phyloP scores from a whole-genome alignment of 208 protist species.

The Trypanosoma cruzi region DNA sequence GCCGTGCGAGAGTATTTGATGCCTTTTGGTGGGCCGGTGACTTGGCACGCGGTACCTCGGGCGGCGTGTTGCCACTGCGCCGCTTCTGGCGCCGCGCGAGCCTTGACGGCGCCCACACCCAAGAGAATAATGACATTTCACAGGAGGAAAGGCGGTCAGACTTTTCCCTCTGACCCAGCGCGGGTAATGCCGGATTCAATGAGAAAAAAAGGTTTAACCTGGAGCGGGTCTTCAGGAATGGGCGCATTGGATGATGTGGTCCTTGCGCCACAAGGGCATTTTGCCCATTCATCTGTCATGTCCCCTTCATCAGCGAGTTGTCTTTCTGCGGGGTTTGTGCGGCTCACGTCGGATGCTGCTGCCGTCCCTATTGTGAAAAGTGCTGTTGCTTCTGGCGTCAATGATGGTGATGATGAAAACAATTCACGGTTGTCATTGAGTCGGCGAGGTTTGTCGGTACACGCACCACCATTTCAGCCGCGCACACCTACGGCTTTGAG shows the following conservation, averaged over 20 bases:
- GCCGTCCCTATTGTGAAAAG: not conserved
- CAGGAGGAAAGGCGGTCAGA: not conserved
- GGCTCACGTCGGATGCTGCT: not conserved
- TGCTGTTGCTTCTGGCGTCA: not conserved
- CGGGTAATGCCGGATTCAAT: not conserved
- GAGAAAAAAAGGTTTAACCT: too few relatives aligned
- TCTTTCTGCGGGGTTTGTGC: not conserved
- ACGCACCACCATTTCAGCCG: conserved; percentile 31
- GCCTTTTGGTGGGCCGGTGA: not conserved
- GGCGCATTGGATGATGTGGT: too few relatives aligned
- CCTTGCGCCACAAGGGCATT: too few relatives aligned
- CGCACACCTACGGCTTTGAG: not conserved
- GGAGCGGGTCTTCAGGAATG: too few relatives aligned
- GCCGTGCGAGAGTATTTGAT: not conserved
- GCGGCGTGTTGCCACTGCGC: not conserved
- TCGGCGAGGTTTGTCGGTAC: conserved; percentile 24
- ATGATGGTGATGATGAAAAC: not conserved
- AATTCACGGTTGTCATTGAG: conserved; percentile 14
- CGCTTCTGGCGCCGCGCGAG: not conserved
- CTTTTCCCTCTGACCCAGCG: not conserved
- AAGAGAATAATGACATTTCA: not conserved
- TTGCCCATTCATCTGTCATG: too few relatives aligned
- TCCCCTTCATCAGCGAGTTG: too few relatives aligned
- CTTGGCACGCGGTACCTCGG: not conserved
- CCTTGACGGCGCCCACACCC: conserved; percentile 1